Base-by-base conservation (phyloP, 768 basidiomycete genomes). In the Fistulinella prunicolor region DNA sequence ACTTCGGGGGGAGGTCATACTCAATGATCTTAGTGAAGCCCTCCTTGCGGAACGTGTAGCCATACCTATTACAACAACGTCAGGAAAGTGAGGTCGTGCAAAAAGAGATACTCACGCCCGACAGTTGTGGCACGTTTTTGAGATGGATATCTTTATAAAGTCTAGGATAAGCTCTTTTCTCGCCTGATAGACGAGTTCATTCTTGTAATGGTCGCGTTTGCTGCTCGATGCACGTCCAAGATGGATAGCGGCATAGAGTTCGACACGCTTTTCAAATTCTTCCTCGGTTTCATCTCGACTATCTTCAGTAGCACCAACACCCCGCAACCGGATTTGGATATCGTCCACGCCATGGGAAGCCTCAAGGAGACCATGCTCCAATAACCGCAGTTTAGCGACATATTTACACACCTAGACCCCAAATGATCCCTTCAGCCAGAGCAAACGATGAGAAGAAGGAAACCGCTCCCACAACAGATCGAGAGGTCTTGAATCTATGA, bases 1-100 rank as follows among this genome's bases (percentile, higher is more conserved):
- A 85, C 67, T 93, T 95, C 2, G 66, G 42, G 6, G 89, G 75
- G 26, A 98, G 77, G 58, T 94, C 94, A 61, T 91, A 90, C 70
- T 98, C 94, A 62, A 98, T 86, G 46, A 99, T 79, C 70, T 97
- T 98, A 42, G 88, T 91, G 66, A 89, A 77, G 0, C 90, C 92
- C 62, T 99, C 96, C 67, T 92, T 97, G 44, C 94, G 86, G 69
- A 89, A 92, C 0, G 93, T 91, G 64, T 90, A 94, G 3, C 79
- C 83, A 56, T 78, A 69, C 23, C 92, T 94, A 41, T 30, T 13
- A 32, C n/a, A 40, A 37, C 4, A 54, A 8, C 32, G 19, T 57
- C 34, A 58, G 29, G n/a, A 34, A 29, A 17, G 20, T 38, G 16
- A 45, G 53, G 17, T 20, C 22, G n/a, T 16, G 20, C 24, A 50